Base-by-base conservation (phyloP, 768 basidiomycete species). In the Mycena capillaripes region DNA sequence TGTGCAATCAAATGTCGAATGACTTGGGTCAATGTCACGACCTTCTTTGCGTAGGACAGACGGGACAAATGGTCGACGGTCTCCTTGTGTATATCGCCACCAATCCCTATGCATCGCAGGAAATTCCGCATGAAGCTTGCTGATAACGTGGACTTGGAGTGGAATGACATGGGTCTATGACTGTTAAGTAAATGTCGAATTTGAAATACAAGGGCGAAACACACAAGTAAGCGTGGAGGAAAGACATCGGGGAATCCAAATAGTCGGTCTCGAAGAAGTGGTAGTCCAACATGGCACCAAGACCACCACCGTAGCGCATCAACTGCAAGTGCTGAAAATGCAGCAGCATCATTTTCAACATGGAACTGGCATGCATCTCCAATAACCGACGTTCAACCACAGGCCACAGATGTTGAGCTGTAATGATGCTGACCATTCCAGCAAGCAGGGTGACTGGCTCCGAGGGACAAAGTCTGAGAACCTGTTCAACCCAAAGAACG, bases 81-180 rank as follows among this genome's bases (percentile, higher is more conserved):
- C 17, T 48, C 0, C 1, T 36, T 29, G 29, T 36, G 46, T 1
- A 59, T 44, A 8, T 59, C 46, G 4, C 66, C 44, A 12, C 57
- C 66, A 7, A 34, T 34, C 7, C 66, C 56, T 48, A 58, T 34
- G n/a, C 44, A 67, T 14, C 66, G 56, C 3, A 67, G n/a, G 21
- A 58, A 38, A 16, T 21, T 67, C 4, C 44, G n/a, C 50, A 19
- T 64, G 17, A 27, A 0, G n/a, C 6, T 25, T 36, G 42, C 29
- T 17, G 44, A 62, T 36, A 48, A 34, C n/a, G 12, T 17, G 44
- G 44, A 14, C 16, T 34, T 32, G 21, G 44, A 32, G 19, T 48
- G 44, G 10, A 46, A 4, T 2, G 8, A 19, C 5, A 1, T 12
- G 7, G 44, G 19, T 46, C 46, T 46, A 14, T 16, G 34, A 30